Evolutionary conservation across 2,329 filamentous ascomycete genomes (phyloP), one percentile per base, ranked within the genome.

Genomic region (Apiospora kogelbergensis): DNA sequence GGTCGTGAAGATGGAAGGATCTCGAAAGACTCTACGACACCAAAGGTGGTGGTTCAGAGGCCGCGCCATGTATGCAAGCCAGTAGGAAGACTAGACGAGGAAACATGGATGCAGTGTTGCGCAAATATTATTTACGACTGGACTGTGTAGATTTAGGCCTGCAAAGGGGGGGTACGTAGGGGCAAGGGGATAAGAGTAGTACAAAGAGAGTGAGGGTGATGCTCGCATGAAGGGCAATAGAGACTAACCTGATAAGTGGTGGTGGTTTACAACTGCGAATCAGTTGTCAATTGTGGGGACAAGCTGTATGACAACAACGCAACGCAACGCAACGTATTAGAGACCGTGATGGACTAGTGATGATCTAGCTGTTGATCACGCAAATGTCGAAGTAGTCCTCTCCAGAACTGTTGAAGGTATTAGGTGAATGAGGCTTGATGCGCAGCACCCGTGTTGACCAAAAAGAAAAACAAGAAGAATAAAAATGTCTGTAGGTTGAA

Each of bases 1-100:
- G 53, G 26, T 60, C 53, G 30, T 60, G 53, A 37, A 60, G 30
- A n/a, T 60, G 53, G 53, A 60, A 60, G 30, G 53, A 60, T 37
- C 53, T 60, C 53, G 53, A 60, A 60, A 60, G 53, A 60, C 53
- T 60, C 53, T 60, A 60, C 53, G 53, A 60, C 53, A 60, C 53
- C 48, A 57, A 37, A 57, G 26, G 11, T 57, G 48, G 53, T 37
- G 30, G 53, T 60, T 60, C 10, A 37, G 53, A 60, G 53, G 53
- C 53, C 53, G 30, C 53, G 53, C 53, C 30, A 60, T 60, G 53
- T 30, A 11, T 60, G 53, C 53, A 22, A 60, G 30, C 53, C 53
- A 60, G 53, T 22, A 15, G 17, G 53, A 37, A 30, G 53, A 11
- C 53, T 30, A 10, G 53, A 37, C 13, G 53, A 60, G 30, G 53